A percentile compares a stretch with the other conserved stretches of the same genome.
Conservation (phyloP, 1,139 yeast species). For the Lodderomyces pseudojiufengensis region DNA sequence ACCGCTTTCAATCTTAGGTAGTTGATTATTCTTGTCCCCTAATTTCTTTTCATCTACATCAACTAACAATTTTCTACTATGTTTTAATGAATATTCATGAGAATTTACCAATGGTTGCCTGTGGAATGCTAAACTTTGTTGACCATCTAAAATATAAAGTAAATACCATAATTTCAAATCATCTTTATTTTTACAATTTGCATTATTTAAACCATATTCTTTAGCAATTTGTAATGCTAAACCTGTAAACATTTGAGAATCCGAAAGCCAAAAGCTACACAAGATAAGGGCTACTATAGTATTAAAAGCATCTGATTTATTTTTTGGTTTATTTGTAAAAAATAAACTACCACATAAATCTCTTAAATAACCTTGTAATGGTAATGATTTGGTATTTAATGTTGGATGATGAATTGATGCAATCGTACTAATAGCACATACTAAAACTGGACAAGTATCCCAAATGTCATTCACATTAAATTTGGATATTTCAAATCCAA, state of each 20-base stretch:
- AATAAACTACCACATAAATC: constrained; percentile 45
- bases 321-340: constrained; percentile 36
- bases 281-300: constrained; percentile 60
- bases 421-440: constrained; percentile 60
- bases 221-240: constrained; percentile 63
- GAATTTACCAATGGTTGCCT: constrained; percentile 53
- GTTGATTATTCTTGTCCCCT: too few species aligned
- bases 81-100: constrained; percentile 40
- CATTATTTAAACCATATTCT: constrained; percentile 48
- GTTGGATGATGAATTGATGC: constrained; percentile 60
- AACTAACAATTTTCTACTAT: constrained; percentile 33
- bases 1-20: too few species aligned
- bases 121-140: constrained; percentile 60
- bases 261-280: constrained; percentile 68
- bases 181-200: constrained; percentile 33
- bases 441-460: constrained; percentile 55
- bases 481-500: constrained; percentile 59
- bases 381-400: constrained; percentile 33
- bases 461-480: constrained; percentile 50
- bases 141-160: constrained; percentile 66
- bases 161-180: constrained; percentile 63
- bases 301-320: constrained; percentile 52
- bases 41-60: constrained; percentile 5
- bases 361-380: constrained; percentile 42
- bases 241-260: constrained; percentile 64